These are phyloP conservation scores for Irpex sp. DNA, from an alignment of 1,284 basidiomycete genomes.

Conservation along the genomic window DNA sequence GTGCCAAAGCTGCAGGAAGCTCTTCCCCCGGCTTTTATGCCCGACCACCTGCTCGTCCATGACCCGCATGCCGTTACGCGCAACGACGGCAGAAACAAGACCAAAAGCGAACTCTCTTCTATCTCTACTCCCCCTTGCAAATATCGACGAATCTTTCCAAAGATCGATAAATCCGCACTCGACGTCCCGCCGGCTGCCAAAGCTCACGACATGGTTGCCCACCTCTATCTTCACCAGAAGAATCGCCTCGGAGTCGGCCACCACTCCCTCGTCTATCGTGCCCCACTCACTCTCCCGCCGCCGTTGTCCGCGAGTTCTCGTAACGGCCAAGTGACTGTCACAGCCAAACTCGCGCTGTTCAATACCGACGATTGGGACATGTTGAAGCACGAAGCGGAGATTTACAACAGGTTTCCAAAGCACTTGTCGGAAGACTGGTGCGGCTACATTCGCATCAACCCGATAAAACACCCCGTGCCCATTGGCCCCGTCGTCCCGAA, in stretches of 20 bases:
- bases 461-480: conserved; percentile 36
- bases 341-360: conserved; percentile 26
- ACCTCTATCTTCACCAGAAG: conserved; percentile 23
- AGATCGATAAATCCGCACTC: background rate
- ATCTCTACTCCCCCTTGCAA: background rate
- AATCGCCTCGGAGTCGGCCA: conserved; percentile 26
- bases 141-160: background rate
- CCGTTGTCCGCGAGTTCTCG: conserved; percentile 19
- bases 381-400: conserved; percentile 35
- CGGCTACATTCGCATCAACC: conserved; percentile 34
- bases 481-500: conserved; percentile 42
- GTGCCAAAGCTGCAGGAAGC: conserved; percentile 23
- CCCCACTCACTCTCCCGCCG: conserved; percentile 25
- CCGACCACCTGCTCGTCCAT: conserved; percentile 28
- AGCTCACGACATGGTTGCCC: conserved; percentile 8
- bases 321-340: conserved; percentile 26
- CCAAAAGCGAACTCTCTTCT: background rate
- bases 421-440: conserved; percentile 46
- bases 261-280: conserved; percentile 30
- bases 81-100: background rate
- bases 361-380: conserved; percentile 18
- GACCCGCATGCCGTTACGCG: conserved; percentile 15
- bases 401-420: conserved; percentile 39
- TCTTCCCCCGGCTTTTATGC: conserved; percentile 24
- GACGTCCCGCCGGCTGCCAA: background rate